Conservation (phyloP, 2,329 filamentous ascomycete genomes). For the Colletotrichum sp. region DNA sequence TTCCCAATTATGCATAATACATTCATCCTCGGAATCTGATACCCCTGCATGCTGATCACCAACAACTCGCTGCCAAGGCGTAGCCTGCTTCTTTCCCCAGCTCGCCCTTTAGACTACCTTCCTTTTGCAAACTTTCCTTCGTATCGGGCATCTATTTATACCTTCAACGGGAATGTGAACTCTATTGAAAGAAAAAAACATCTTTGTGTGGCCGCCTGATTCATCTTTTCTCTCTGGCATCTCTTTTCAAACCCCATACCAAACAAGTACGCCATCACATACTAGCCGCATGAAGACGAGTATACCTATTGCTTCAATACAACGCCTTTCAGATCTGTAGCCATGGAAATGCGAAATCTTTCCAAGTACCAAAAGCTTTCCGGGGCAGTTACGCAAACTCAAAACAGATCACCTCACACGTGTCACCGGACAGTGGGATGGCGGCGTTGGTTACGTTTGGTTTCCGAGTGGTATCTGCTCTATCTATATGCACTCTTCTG, state of each 20-base stretch:
- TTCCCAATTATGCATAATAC: fast-evolving
- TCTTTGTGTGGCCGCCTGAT: background rate
- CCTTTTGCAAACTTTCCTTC: background rate
- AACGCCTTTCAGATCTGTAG: too few species aligned
- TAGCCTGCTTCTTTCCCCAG: background rate
- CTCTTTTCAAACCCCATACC: too few species aligned
- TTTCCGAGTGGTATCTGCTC: background rate
- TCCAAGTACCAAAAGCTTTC: background rate
- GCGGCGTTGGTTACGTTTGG: background rate
- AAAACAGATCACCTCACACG: background rate
- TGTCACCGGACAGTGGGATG: fast-evolving
- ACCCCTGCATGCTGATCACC: background rate
- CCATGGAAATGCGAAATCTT: too few species aligned
- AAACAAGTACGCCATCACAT: too few species aligned
- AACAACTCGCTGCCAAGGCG: background rate
- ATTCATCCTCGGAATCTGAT: fast-evolving
- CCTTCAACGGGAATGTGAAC: background rate
- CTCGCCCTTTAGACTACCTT: background rate
- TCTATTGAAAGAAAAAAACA: background rate
- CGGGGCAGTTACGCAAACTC: background rate
- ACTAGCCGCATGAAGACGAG: too few species aligned
- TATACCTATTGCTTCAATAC: too few species aligned
- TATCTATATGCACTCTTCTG: background rate
- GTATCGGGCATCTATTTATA: background rate
- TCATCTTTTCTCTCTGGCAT: too few species aligned